Evolutionary conservation across 139 green algal genomes (phyloP).

Genomic region (Micromonas pusilla): DNA sequence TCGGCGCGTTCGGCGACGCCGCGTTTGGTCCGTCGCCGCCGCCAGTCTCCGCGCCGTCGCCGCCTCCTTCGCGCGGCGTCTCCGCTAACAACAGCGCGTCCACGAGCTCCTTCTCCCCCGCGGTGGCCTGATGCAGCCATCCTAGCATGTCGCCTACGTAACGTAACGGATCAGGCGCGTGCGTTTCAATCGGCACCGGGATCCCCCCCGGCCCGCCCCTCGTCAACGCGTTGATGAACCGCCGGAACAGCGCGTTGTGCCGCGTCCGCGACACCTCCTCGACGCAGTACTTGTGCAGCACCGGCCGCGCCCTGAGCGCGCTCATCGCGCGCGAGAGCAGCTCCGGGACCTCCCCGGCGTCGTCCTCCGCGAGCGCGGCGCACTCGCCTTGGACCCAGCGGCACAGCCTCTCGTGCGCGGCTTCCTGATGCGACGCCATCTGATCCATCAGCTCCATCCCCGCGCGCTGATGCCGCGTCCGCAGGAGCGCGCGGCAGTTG

Average conservation of each 20-base stretch:
- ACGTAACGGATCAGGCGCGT: constrained; percentile 81
- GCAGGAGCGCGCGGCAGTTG: constrained; percentile 83
- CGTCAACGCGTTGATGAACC: constrained; percentile 81
- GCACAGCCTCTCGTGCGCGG: constrained; percentile 89
- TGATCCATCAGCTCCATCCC: constrained; percentile 96
- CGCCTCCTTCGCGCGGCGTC: not conserved
- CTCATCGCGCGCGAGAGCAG: constrained; percentile 68
- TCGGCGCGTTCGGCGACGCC: no score
- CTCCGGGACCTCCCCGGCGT: constrained; percentile 74
- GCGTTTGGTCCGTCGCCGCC: no score
- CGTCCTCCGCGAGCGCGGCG: constrained; percentile 68
- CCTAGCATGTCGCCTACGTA: constrained; percentile 94
- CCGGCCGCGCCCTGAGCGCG: constrained; percentile 69
- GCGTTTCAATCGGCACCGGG: constrained; percentile 90
- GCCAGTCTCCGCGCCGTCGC: not conserved
- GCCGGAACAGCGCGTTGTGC: constrained; percentile 87
- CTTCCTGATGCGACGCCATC: constrained; percentile 87
- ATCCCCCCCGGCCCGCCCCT: constrained; percentile 67
- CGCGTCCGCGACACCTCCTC: constrained; percentile 84
- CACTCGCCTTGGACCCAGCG: constrained; percentile 92
- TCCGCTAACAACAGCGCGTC: constrained; percentile 64
- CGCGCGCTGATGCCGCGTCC: constrained; percentile 84
- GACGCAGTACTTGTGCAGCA: constrained; percentile 92
- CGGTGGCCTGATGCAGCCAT: constrained; percentile 91
- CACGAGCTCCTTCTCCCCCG: constrained; percentile 82